Percentiles rank a stretch among this genome's conserved stretches.
These are phyloP conservation scores for Syncephalis plumigaleata DNA, from an alignment of 371 early-diverging fungal genomes.

Conservation along the genomic window DNA sequence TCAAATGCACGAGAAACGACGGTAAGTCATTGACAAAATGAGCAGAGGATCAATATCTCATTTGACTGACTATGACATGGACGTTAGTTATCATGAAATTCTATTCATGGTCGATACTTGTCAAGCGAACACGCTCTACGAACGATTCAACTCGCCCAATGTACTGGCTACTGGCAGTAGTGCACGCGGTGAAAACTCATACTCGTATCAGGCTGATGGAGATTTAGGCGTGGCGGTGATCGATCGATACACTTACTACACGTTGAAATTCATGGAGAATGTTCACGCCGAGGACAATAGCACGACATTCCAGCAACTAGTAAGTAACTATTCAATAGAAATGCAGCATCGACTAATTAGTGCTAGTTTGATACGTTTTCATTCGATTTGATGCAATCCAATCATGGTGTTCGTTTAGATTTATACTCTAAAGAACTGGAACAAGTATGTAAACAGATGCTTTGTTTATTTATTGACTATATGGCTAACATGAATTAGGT, in stretches of 20 bases:
- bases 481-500: conserved; percentile 18
- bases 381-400: conserved; percentile 48
- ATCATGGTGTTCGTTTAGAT: conserved; percentile 73
- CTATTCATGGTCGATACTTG: conserved; percentile 95
- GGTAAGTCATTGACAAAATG: no score
- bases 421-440: conserved; percentile 53
- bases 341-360: not conserved
- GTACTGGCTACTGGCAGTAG: conserved; percentile 82
- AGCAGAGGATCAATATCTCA: no score
- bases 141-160: conserved; percentile 79
- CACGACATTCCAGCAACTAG: not conserved
- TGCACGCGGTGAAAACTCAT: conserved; percentile 72
- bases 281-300: conserved; percentile 11
- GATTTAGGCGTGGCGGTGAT: conserved; percentile 93
- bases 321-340: not conserved
- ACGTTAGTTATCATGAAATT: conserved; percentile 73
- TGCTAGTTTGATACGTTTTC: conserved; percentile 68
- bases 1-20: conserved; percentile 88
- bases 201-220: conserved; percentile 81
- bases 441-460: conserved; percentile 18
- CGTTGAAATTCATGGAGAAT: conserved; percentile 73
- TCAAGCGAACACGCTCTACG: conserved; percentile 91
- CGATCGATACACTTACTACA: conserved; percentile 90
- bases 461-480: not conserved
- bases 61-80: not conserved